phyloP scores from a whole-genome alignment of 495 filamentous ascomycete species.

The Hypoxylon crocopeplum region DNA sequence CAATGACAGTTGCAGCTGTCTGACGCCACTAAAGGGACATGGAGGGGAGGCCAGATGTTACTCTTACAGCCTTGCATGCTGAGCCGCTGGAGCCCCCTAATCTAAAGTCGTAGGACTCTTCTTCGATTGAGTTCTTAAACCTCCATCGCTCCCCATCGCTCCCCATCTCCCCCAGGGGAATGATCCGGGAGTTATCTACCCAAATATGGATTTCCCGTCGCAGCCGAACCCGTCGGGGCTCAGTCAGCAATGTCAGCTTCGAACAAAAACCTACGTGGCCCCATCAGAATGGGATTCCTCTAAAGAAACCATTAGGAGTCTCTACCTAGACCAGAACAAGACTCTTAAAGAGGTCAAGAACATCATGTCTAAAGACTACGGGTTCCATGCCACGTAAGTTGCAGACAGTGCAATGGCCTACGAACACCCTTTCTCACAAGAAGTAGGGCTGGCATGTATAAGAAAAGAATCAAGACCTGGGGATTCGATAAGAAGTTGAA shows the following conservation, averaged over 20 bases:
- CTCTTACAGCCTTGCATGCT: neutral
- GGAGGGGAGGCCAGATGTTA: neutral
- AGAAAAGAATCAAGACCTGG: constrained; percentile 46
- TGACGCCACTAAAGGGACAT: too few species aligned
- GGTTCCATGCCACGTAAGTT: constrained; percentile 45
- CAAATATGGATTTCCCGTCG: neutral
- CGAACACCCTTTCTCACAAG: neutral
- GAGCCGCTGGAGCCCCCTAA: too few species aligned
- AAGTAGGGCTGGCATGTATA: constrained; percentile 46
- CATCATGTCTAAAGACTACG: constrained; percentile 43
- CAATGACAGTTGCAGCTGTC: neutral
- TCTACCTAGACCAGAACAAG: constrained; percentile 45
- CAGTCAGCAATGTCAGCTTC: neutral
- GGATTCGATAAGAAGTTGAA: constrained; percentile 48
- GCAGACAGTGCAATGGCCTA: neutral
- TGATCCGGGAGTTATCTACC: neutral
- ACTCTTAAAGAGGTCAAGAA: constrained; percentile 45
- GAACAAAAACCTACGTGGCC: constrained; percentile 1
- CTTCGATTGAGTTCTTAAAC: too few species aligned
- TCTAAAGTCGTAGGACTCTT: too few species aligned
- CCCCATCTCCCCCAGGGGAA: too few species aligned
- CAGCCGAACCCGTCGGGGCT: neutral
- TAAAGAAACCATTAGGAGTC: constrained; percentile 37
- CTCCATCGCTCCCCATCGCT: too few species aligned
- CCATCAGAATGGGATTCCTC: constrained; percentile 10